Conservation (phyloP, 2,329 filamentous ascomycete genomes). For the Coleophoma cylindrospora region DNA sequence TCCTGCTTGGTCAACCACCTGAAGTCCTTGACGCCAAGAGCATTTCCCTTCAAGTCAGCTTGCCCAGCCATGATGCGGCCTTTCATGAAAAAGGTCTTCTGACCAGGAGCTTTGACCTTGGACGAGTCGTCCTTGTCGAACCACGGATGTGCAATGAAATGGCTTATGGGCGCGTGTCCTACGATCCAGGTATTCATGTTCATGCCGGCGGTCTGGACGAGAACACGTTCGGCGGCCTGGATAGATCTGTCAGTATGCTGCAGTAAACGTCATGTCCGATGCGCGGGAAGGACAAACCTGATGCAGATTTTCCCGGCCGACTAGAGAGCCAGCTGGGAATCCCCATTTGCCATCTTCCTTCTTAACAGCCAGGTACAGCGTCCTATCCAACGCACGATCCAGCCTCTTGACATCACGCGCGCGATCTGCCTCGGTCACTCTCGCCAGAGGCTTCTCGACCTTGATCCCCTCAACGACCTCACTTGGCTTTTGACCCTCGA, state of each 20-base stretch:
- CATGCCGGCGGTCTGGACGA: constrained; percentile 71
- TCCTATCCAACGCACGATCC: constrained; percentile 73
- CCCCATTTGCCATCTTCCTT: constrained; percentile 67
- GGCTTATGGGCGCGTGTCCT: constrained; percentile 82
- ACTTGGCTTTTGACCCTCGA: constrained; percentile 42
- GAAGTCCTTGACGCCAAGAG: constrained; percentile 73
- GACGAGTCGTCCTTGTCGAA: constrained; percentile 35
- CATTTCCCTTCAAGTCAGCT: constrained; percentile 69
- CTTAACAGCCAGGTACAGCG: constrained; percentile 84
- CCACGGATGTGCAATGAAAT: constrained; percentile 56
- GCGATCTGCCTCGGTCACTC: constrained; percentile 74
- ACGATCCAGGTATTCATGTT: constrained; percentile 99
- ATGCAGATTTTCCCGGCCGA: constrained; percentile 71
- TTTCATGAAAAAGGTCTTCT: constrained; percentile 96
- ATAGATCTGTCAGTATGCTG: background rate
- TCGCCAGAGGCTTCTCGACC: constrained; percentile 64
- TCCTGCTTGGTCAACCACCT: constrained; percentile 92
- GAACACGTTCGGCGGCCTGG: constrained; percentile 76
- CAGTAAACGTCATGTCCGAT: constrained; percentile 1
- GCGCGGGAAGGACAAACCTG: constrained; percentile 53
- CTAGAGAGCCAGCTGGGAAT: constrained; percentile 71
- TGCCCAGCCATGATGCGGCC: constrained; percentile 96
- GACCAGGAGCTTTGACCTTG: constrained; percentile 44
- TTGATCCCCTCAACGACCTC: constrained; percentile 70
- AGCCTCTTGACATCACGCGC: constrained; percentile 71